phyloP scores from a whole-genome alignment of 352 stramenopile genomes.

The Aphanomyces cochlioides region DNA sequence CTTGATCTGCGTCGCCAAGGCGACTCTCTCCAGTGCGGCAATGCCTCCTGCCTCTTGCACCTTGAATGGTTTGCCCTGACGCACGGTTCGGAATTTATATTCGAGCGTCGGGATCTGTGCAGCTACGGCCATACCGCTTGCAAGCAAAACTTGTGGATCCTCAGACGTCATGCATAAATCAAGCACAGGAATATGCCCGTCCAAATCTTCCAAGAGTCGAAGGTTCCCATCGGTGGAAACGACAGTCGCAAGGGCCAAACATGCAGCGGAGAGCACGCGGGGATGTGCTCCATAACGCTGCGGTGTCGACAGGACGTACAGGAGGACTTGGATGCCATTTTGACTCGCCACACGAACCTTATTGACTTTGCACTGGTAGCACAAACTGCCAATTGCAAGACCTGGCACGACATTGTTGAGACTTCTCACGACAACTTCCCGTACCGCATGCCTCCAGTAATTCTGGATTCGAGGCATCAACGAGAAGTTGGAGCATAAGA shows the following conservation, averaged over 20 bases:
- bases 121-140: constrained; percentile 48
- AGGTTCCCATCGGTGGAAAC: constrained; percentile 46
- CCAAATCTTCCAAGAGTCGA: constrained; percentile 24
- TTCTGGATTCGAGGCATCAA: constrained; percentile 43
- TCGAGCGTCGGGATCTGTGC: constrained; percentile 45
- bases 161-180: constrained; percentile 45
- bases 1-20: not conserved
- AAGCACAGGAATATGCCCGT: constrained; percentile 55
- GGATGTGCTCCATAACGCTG: constrained; percentile 38
- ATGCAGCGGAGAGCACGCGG: constrained; percentile 40
- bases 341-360: constrained; percentile 55
- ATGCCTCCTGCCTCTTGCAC: constrained; percentile 10
- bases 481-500: constrained; percentile 53
- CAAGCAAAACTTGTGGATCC: constrained; percentile 37
- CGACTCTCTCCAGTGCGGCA: constrained; percentile 17
- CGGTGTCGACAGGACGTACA: constrained; percentile 46
- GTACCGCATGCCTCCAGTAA: constrained; percentile 45
- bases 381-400: constrained; percentile 51
- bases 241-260: constrained; percentile 53
- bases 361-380: constrained; percentile 60
- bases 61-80: constrained; percentile 9
- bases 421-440: not conserved
- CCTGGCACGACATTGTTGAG: constrained; percentile 20
- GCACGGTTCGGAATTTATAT: not conserved
- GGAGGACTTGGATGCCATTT: constrained; percentile 65